phyloP scores from a whole-genome alignment of 805 yeast genomes.

The Scheffersomyces stipitis region DNA sequence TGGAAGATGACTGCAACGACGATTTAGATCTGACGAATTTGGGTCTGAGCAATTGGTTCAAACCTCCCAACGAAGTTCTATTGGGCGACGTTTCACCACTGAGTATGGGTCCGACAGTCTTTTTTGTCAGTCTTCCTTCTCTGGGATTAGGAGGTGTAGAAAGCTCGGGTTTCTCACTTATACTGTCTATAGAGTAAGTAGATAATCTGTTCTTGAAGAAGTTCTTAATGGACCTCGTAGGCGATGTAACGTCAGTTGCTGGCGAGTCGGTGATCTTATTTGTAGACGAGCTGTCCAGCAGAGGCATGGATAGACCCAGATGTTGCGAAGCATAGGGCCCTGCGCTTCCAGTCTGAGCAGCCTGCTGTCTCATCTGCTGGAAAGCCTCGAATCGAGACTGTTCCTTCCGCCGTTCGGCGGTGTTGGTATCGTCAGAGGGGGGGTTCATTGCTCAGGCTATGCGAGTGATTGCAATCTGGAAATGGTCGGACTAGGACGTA shows the following conservation, averaged over 20 bases:
- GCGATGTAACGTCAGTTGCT: constrained; percentile 19
- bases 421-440: no score
- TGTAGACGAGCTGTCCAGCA: no score
- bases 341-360: no score
- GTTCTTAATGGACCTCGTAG: constrained; percentile 24
- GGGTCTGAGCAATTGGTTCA: constrained; percentile 17
- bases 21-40: constrained; percentile 19
- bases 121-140: constrained; percentile 1
- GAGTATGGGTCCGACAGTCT: constrained; percentile 4
- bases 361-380: no score
- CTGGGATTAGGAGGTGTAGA: no score
- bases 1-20: constrained; percentile 7
- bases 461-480: no score
- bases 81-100: constrained; percentile 5
- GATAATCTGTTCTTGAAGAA: constrained; percentile 24
- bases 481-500: no score
- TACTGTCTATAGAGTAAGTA: constrained; percentile 22
- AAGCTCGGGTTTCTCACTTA: constrained; percentile 20
- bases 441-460: no score
- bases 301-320: no score
- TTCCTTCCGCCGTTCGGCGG: no score
- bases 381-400: no score
- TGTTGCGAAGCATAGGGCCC: no score
- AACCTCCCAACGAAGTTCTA: constrained; percentile 6
- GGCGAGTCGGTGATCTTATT: constrained; percentile 1